Conservation (phyloP, 768 basidiomycete genomes). For the Erythrobasidium yunnanense region DNA sequence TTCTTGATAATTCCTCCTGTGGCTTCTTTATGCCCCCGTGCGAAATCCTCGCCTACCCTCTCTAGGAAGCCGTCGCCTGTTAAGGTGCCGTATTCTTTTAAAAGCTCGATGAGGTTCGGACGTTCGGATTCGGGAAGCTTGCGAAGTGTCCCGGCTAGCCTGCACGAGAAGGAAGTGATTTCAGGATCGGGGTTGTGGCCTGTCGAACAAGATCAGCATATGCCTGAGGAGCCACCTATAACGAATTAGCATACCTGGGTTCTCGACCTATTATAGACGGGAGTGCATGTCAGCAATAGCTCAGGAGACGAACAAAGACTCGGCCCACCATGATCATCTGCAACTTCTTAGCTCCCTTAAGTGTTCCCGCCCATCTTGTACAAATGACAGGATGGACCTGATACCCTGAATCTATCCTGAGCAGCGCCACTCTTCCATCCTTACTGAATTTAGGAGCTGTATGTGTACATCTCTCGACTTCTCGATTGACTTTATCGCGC, state of each 20-base stretch:
- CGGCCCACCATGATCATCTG: constrained; percentile 30
- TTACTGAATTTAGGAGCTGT: constrained; percentile 46
- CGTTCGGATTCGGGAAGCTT: constrained; percentile 38
- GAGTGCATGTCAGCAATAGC: constrained; percentile 36
- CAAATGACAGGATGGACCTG: constrained; percentile 48
- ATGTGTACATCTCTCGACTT: constrained; percentile 42
- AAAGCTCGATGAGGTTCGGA: constrained; percentile 44
- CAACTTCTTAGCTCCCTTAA: constrained; percentile 38
- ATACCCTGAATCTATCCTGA: constrained; percentile 45
- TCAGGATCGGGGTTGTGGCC: constrained; percentile 43
- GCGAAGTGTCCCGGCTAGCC: constrained; percentile 43
- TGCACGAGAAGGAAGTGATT: constrained; percentile 45
- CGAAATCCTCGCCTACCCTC: constrained; percentile 47
- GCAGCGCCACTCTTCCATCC: constrained; percentile 47
- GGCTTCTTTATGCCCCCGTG: constrained; percentile 48
- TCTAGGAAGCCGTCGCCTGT: constrained; percentile 41
- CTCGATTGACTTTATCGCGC: constrained; percentile 43
- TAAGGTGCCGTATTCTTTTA: constrained; percentile 43
- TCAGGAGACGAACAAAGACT: not conserved
- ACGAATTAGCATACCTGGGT: too few relatives aligned
- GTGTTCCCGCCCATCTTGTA: constrained; percentile 46
- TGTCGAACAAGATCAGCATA: too few relatives aligned
- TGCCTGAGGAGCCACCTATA: not conserved
- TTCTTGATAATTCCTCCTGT: constrained; percentile 50
- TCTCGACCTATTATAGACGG: constrained; percentile 44